Conservation (phyloP, 2,329 filamentous ascomycete species). For the Pseudogymnoascus sp. region DNA sequence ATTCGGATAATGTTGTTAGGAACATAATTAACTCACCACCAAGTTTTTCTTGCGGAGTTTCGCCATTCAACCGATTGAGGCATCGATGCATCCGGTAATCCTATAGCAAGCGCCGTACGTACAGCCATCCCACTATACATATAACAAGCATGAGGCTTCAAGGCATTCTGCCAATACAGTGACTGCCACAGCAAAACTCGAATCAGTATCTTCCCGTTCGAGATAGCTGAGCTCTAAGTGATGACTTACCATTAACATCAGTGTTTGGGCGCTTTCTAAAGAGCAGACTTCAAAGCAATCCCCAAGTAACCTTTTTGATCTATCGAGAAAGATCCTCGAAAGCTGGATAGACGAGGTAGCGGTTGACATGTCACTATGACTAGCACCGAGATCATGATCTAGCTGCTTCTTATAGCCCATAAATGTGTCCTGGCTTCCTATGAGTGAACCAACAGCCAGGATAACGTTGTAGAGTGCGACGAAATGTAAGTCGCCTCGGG, state of each 20-base stretch:
- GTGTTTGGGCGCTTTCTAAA: neutral
- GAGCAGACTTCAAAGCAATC: neutral
- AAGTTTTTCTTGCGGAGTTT: neutral
- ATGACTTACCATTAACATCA: neutral
- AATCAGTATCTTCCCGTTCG: neutral
- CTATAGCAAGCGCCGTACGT: constrained; percentile 28
- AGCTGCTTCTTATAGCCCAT: neutral
- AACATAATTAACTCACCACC: neutral
- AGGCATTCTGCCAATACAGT: constrained; percentile 27
- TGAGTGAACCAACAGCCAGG: neutral
- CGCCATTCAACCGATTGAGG: neutral
- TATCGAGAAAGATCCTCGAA: neutral
- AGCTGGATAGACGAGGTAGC: neutral
- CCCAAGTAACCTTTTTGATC: neutral
- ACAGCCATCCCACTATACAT: constrained; percentile 30
- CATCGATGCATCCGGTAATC: constrained; percentile 19
- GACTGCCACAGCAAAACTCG: constrained; percentile 13
- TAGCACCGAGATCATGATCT: neutral
- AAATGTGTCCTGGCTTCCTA: neutral
- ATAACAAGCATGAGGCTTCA: constrained; percentile 29
- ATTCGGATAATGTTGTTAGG: neutral
- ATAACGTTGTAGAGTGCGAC: neutral
- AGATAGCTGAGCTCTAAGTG: neutral
- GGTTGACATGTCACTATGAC: neutral
- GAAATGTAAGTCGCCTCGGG: neutral